Evolutionary conservation across 2,329 filamentous ascomycete species (phyloP), one percentile per base, ranked within the genome.

Genomic region (Penicillium oxalicum): DNA sequence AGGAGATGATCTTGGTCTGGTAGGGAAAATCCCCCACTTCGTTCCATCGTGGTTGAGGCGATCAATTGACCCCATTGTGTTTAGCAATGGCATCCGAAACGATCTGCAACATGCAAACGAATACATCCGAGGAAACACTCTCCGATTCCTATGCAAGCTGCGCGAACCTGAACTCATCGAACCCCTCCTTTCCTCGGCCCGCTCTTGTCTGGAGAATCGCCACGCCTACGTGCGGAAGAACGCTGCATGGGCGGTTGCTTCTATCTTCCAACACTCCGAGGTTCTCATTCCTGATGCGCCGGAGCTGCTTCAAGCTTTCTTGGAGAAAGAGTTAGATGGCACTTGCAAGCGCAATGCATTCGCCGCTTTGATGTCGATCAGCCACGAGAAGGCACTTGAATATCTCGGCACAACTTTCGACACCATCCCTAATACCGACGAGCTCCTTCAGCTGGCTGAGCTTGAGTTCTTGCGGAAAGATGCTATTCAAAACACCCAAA

Each of bases 1-100:
- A 98, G 74, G 93, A 98, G 75, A 97, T 96, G 89, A 98, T 98
- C 70, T 76, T 98, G 65, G 93, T 98, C 63, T 98, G 93, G 91
- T 96, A 74, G 60, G 78, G 18, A 18, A 68, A 24, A 28, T 39
- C 8, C 40, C 34, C 35, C 24, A 42, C 29, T n/a, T 26, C 27
- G 7, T 37, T 27, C 12, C 26, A 4, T 26, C 40, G 12, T 8
- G n/a, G 11, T 46, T 37, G 12, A 24, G 13, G 27, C 25, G 27
- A 34, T 28, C 39, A 36, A 51, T 51, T 64, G 52, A 64, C 53
- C 40, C 34, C 3, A n/a, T 5, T 40, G 45, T 62, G 39, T 47
- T 63, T 33, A 96, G 91, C 73, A 98, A 98, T 72, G 93, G 93
- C 58, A 97, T 98, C 65, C 86, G 91, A 65, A 95, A 97, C 71